Evolutionary conservation across 345 rosid genomes (phyloP).

Genomic region (Anacardium occidentale): DNA sequence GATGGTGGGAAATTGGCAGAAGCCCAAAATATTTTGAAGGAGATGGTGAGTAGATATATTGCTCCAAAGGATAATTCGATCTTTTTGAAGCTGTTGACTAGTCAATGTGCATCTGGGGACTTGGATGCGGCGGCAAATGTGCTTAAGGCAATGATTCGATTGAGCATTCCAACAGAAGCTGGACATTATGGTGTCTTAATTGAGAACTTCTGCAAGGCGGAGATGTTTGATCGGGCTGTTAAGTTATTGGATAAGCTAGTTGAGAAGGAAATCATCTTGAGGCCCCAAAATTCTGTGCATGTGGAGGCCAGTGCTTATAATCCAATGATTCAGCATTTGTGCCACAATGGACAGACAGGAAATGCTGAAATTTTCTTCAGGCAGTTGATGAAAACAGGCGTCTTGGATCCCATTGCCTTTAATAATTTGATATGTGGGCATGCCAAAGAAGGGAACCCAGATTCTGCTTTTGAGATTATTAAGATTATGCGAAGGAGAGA

Average conservation of each 20-base stretch:
- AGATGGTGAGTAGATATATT: slow-evolving; percentile 58
- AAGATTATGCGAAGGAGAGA: slow-evolving; percentile 83
- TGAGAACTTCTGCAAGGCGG: slow-evolving; percentile 71
- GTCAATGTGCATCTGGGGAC: slow-evolving; percentile 64
- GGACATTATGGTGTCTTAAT: slow-evolving; percentile 82
- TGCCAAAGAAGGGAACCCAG: slow-evolving; percentile 81
- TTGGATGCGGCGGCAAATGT: slow-evolving; percentile 70
- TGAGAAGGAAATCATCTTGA: slow-evolving; percentile 74
- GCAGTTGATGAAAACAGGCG: slow-evolving; percentile 86
- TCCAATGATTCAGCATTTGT: slow-evolving; percentile 62
- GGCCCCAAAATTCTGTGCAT: slow-evolving; percentile 62
- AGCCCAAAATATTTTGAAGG: slow-evolving; percentile 58
- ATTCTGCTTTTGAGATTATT: slow-evolving; percentile 71
- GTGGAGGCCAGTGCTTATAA: slow-evolving; percentile 67
- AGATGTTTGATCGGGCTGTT: slow-evolving; percentile 57
- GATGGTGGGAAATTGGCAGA: slow-evolving; percentile 67
- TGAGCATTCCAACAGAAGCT: slow-evolving; percentile 75
- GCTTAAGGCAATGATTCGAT: slow-evolving; percentile 72
- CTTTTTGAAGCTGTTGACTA: slow-evolving; percentile 57
- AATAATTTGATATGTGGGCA: slow-evolving; percentile 74
- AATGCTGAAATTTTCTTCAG: slow-evolving; percentile 85
- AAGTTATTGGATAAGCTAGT: slow-evolving; percentile 71
- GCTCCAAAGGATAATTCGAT: slow-evolving; percentile 74
- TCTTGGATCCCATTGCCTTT: slow-evolving; percentile 63
- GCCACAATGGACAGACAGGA: slow-evolving; percentile 62